Evolutionary conservation across 768 basidiomycete species (phyloP).

Genomic region (Amanita pseudoporphyria): DNA sequence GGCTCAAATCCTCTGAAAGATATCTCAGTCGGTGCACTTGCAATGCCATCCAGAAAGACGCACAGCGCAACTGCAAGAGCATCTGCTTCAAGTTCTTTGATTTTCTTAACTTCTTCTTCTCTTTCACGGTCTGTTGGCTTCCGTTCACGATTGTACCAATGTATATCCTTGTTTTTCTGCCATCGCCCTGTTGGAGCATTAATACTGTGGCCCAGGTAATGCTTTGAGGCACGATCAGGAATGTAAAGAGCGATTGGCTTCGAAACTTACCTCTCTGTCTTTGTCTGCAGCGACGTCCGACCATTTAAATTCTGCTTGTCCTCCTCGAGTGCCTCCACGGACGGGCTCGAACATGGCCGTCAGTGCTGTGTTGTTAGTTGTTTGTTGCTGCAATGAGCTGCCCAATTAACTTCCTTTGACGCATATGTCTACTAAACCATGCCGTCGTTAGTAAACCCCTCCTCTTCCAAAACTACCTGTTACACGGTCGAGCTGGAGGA

Average conservation of each 20-base stretch:
- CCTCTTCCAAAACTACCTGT: too few relatives aligned
- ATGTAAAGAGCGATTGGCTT: conserved; percentile 7
- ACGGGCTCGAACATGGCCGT: conserved; percentile 73
- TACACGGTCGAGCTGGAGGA: too few relatives aligned
- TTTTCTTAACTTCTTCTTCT: conserved; percentile 62
- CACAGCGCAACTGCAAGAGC: conserved; percentile 76
- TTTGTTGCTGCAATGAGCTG: conserved; percentile 7
- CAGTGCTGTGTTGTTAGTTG: conserved; percentile 3
- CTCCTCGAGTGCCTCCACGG: conserved; percentile 85
- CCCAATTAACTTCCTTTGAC: too few relatives aligned
- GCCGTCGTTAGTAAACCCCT: too few relatives aligned
- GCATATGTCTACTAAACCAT: too few relatives aligned
- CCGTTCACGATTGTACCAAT: conserved; percentile 82
- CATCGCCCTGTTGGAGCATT: conserved; percentile 93
- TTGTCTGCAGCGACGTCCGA: conserved; percentile 86
- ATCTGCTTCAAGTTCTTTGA: conserved; percentile 88
- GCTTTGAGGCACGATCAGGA: conserved; percentile 32
- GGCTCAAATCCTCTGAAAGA: conserved; percentile 61
- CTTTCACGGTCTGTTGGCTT: conserved; percentile 34
- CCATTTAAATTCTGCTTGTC: conserved; percentile 90
- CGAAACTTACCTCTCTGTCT: conserved; percentile 65
- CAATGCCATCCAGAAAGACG: conserved; percentile 16
- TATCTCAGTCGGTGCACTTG: conserved; percentile 6
- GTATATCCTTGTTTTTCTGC: conserved; percentile 96
- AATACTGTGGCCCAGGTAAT: conserved; percentile 92